Evolutionary conservation across 2,329 filamentous ascomycete genomes (phyloP), one percentile per base, ranked within the genome.

Genomic region (Ophioceras dolichostomum): DNA sequence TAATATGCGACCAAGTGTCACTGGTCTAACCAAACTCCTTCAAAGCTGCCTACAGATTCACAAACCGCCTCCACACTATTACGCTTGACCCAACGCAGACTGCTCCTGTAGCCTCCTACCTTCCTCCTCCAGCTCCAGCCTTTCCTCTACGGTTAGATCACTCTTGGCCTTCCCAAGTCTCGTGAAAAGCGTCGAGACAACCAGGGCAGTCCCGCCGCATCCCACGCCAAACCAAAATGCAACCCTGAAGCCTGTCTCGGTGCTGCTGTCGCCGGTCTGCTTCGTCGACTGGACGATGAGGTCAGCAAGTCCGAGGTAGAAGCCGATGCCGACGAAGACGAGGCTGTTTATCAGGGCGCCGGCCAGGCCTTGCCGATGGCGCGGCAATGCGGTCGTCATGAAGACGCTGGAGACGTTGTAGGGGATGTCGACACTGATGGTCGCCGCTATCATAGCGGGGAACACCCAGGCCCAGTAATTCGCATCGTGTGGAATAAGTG

Each of bases 391-490:
- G 0, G 81, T 86, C 0, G 81, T 86, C 53, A 86, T 81, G 56
- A 83, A 88, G 41, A 88, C 71, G 48, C 82, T 87, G 14, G 77
- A 73, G 1, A 87, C 70, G 49, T 80, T 85, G 58, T 79, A 87
- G 6, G 75, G 76, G 38, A 87, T 75, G 49, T 89, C 83, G 41
- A 87, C 76, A 14, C 79, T 81, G 24, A 87, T 63, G 0, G 83
- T 88, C 10, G 68, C 70, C 43, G 76, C 73, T 4, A 80, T 53
- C 76, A 81, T 81, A 38, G 73, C 61, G 0, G 82, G 79, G 49
- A 88, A 85, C 17, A 84, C 66, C 49, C 72, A 87, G 0, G 77
- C 71, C 83, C 83, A 89, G 12, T 18, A n/a, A 32, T 72, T 68
- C 3, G 65, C 67, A 40, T 74, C 65, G 2, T 59, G 51, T 0